A percentile compares a stretch with the other conserved stretches of the same genome.
phyloP scores from a whole-genome alignment of 441 rosid genomes.

The Bruguiera hainesii region DNA sequence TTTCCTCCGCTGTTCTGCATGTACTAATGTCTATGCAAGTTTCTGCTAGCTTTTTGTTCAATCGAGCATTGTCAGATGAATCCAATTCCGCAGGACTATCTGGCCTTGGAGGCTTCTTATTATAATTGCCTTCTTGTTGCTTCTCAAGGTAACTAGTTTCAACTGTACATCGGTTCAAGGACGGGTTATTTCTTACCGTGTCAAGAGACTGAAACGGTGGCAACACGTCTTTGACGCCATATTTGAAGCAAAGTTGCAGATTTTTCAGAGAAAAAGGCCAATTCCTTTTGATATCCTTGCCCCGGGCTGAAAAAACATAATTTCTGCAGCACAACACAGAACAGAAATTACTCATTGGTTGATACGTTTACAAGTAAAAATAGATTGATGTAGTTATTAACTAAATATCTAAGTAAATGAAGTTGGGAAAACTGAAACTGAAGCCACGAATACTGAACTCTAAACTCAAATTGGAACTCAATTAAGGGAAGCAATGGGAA shows the following conservation, averaged over 20 bases:
- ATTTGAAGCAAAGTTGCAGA: conserved; percentile 71
- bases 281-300: conserved; percentile 68
- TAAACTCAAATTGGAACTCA: too few species aligned
- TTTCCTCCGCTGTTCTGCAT: conserved; percentile 47
- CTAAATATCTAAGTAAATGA: too few species aligned
- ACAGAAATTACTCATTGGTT: background rate
- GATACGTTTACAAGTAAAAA: background rate
- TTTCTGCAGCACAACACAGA: conserved; percentile 58
- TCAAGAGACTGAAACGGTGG: conserved; percentile 72
- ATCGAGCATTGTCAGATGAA: conserved; percentile 28
- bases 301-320: conserved; percentile 70
- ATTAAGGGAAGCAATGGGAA: too few species aligned
- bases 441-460: too few species aligned
- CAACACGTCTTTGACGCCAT: conserved; percentile 79
- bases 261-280: conserved; percentile 92
- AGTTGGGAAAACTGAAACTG: too few species aligned
- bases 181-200: conserved; percentile 38
- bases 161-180: conserved; percentile 31
- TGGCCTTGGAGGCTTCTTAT: conserved; percentile 31
- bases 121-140: conserved; percentile 23
- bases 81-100: conserved; percentile 24
- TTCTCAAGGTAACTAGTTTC: conserved; percentile 32
- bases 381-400: too few species aligned
- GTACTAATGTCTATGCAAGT: conserved; percentile 40
- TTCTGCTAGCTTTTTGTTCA: conserved; percentile 28